A percentile compares a stretch with the other conserved stretches of the same genome.
Conservation (phyloP, 1,284 basidiomycete genomes). For the Marasmius tenuissimus region DNA sequence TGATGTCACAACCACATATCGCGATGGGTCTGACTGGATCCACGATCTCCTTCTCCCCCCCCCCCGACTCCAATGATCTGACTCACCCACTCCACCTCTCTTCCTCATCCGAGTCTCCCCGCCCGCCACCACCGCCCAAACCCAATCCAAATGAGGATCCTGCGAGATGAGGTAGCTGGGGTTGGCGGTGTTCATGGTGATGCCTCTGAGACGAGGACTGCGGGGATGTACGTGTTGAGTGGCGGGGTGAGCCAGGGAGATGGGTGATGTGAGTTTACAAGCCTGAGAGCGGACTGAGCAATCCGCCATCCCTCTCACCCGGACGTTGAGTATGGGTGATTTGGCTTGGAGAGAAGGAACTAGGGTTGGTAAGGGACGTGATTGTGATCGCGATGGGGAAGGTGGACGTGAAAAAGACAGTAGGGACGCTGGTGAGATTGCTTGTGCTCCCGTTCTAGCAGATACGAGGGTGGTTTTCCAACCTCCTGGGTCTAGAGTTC, state of each 20-base stretch:
- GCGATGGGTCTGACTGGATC: slow-evolving; percentile 58
- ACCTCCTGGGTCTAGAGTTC: no score
- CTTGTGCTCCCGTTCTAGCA: no score
- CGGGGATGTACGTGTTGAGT: slow-evolving; percentile 9
- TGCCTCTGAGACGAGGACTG: slow-evolving; percentile 6
- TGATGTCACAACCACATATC: no score
- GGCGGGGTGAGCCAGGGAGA: slow-evolving; percentile 2
- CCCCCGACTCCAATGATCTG: slow-evolving; percentile 54
- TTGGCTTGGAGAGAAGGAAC: no score
- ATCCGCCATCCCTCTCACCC: slow-evolving; percentile 14
- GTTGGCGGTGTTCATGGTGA: neutral
- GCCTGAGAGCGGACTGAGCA: neutral
- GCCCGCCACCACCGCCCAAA: slow-evolving; percentile 19
- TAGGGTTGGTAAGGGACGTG: no score
- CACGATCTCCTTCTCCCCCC: slow-evolving; percentile 47
- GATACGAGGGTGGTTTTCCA: no score
- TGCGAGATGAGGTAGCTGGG: neutral
- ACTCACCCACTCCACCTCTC: slow-evolving; percentile 56
- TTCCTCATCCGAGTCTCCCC: slow-evolving; percentile 42
- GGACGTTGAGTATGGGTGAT: no score
- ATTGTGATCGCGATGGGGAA: no score
- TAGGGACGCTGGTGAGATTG: no score
- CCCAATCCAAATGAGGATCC: no score
- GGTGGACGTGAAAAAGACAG: no score
- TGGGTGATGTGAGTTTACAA: neutral